Evolutionary conservation across 2,329 filamentous ascomycete species (phyloP), one percentile per base, ranked within the genome.

Genomic region (Onygena corvina): DNA sequence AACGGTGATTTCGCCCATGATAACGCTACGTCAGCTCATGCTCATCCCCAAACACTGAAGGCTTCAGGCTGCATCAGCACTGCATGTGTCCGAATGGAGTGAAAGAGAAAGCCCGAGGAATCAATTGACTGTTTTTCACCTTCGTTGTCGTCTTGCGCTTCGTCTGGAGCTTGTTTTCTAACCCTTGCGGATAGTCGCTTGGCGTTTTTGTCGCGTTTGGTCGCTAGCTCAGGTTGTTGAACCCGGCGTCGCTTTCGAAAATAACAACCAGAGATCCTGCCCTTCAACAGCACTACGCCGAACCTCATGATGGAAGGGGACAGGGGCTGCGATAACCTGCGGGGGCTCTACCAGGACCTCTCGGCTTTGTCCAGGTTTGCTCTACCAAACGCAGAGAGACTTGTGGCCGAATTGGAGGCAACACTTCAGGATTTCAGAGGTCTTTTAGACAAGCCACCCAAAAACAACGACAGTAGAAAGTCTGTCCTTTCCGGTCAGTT

Each of bases 291-390:
- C 21, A 25, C 12, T 23, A 20, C 38, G 21, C 21, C 25, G 27
- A 31, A 35, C 54, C n/a, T 51, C 47, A 36, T 40, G 27, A 90
- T 92, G 86, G 80, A 83, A 65, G 81, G 84, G 61, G 72, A 79
- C 63, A 81, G 81, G 64, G 79, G 77, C 61, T 75, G 93, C 62
- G 82, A 83, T 62, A 79, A 81, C 67, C 79, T 96, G 60, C 81
- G 89, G 71, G 81, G 80, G 66, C 80, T 98, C 59, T 86, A 94
- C 67, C 80, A 84, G 65, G 88, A 94, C 69, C 79, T 98, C 54
- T 73, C 84, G 58, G 81, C 83, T 50, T 75, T 92, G 58, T 78
- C 79, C 55, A 82, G 92, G 60, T 78, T 80, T 50, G 79, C 83
- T 23, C 67, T 87, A 47, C 75, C 81, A 27, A 80, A 82, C 53